Percentiles rank a stretch among this genome's conserved stretches.
phyloP scores from a whole-genome alignment of 345 rosid species.

The Mallotus nudiflorus region DNA sequence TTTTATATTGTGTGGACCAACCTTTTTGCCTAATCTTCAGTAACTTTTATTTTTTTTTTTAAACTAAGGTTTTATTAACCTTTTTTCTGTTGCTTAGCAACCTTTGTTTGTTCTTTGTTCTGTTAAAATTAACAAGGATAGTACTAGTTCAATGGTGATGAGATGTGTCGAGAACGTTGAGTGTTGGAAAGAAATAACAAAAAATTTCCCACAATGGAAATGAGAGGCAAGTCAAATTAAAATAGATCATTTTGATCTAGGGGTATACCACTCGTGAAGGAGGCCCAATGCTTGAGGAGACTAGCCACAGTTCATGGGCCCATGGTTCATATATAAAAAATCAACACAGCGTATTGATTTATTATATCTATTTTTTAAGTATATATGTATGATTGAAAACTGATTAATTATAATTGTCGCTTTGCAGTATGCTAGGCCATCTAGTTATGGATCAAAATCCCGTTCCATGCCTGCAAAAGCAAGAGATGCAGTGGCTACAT shows the following conservation, averaged over 20 bases:
- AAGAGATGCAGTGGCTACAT: slow-evolving; percentile 40
- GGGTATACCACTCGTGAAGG: too few relatives aligned
- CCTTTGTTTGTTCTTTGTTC: not conserved
- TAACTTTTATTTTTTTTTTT: too few relatives aligned
- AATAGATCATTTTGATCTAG: too few relatives aligned
- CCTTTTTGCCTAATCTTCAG: too few relatives aligned
- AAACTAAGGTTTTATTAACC: too few relatives aligned
- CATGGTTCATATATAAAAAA: too few relatives aligned
- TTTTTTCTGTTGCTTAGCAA: not conserved
- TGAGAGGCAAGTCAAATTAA: too few relatives aligned
- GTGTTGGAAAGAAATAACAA: too few relatives aligned
- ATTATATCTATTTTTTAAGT: not conserved
- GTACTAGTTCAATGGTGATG: not conserved
- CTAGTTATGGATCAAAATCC: slow-evolving; percentile 62
- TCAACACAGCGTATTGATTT: not conserved
- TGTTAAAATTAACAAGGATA: not conserved
- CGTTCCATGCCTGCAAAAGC: slow-evolving; percentile 43
- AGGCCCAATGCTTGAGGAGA: too few relatives aligned
- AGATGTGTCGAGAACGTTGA: too few relatives aligned
- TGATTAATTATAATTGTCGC: slow-evolving; percentile 13
- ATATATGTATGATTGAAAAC: not conserved
- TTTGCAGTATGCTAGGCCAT: slow-evolving; percentile 55
- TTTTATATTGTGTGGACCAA: slow-evolving; percentile 20
- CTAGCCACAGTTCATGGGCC: too few relatives aligned
- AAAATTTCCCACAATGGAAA: too few relatives aligned